Percentiles rank a stretch among this genome's conserved stretches.
Conservation (phyloP, 2,329 filamentous ascomycete species). For the Trichoderma atroviride region DNA sequence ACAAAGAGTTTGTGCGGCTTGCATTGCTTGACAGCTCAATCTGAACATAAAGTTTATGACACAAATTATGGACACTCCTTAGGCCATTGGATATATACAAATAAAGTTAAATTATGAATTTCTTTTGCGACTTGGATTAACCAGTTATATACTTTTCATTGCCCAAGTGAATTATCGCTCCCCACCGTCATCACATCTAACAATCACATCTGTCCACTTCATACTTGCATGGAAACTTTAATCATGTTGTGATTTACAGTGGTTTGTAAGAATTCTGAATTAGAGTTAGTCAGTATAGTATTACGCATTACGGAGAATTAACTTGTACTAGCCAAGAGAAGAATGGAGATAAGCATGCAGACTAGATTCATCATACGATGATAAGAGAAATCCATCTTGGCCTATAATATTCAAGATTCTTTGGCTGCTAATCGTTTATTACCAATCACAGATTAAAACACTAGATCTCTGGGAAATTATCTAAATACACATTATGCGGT, state of each 20-base stretch:
- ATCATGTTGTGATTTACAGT: not conserved
- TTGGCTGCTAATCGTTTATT: too few species aligned
- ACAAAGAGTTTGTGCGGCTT: not conserved
- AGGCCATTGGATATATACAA: not conserved
- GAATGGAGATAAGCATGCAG: not conserved
- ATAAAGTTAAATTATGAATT: not conserved
- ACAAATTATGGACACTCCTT: constrained; percentile 17
- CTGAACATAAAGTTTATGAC: constrained; percentile 12
- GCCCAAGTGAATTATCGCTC: not conserved
- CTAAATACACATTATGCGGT: not conserved
- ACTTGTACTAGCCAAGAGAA: too few species aligned
- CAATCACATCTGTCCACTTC: not conserved
- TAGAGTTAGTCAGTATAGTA: not conserved
- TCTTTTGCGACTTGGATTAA: not conserved
- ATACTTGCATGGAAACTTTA: not conserved
- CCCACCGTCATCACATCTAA: not conserved
- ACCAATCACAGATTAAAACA: too few species aligned
- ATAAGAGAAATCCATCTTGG: too few species aligned
- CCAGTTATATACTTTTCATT: not conserved
- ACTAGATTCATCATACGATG: not conserved
- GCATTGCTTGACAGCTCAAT: not conserved
- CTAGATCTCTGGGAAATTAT: not conserved
- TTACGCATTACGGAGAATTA: not conserved
- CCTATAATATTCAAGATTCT: too few species aligned
- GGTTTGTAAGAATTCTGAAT: not conserved